Conservation (phyloP, 2,329 filamentous ascomycete species). For the Botrytis elliptica region DNA sequence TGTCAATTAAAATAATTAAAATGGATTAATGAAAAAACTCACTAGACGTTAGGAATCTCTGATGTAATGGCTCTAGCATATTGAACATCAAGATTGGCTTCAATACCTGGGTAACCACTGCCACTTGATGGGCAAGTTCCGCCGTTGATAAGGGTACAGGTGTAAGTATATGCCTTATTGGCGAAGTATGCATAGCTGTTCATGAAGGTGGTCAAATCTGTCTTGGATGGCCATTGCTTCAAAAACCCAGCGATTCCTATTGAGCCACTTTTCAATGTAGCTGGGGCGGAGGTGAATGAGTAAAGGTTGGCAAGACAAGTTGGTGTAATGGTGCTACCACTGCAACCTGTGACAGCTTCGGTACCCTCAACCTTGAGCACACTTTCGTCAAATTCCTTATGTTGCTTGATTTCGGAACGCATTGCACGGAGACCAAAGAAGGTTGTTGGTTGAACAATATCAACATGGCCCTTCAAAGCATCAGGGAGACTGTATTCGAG, state of each 20-base stretch:
- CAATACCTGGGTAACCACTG: slow-evolving; percentile 35
- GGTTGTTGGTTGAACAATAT: slow-evolving; percentile 59
- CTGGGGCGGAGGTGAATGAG: slow-evolving; percentile 29
- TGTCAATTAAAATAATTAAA: not conserved
- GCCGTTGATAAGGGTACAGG: slow-evolving; percentile 33
- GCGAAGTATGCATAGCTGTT: slow-evolving; percentile 30
- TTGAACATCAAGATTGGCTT: slow-evolving; percentile 61
- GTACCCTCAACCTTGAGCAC: slow-evolving; percentile 19
- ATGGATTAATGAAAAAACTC: not conserved
- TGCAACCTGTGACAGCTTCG: slow-evolving; percentile 34
- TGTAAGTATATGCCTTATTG: slow-evolving; percentile 40
- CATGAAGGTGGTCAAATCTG: slow-evolving; percentile 36
- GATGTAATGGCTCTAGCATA: slow-evolving; percentile 55
- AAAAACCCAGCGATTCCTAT: slow-evolving; percentile 38
- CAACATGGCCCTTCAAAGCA: slow-evolving; percentile 56
- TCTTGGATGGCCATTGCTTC: slow-evolving; percentile 32
- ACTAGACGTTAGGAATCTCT: slow-evolving; percentile 52
- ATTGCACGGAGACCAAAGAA: slow-evolving; percentile 49
- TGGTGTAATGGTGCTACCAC: slow-evolving; percentile 33
- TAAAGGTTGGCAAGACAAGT: slow-evolving; percentile 37
- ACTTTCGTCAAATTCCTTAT: slow-evolving; percentile 21
- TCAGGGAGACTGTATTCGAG: slow-evolving; percentile 45
- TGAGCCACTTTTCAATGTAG: slow-evolving; percentile 28
- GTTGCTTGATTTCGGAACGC: slow-evolving; percentile 32
- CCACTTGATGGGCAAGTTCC: slow-evolving; percentile 37